Evolutionary conservation across 2,329 filamentous ascomycete genomes (phyloP), one percentile per base, ranked within the genome.

Genomic region (Pyricularia pennisetigena): DNA sequence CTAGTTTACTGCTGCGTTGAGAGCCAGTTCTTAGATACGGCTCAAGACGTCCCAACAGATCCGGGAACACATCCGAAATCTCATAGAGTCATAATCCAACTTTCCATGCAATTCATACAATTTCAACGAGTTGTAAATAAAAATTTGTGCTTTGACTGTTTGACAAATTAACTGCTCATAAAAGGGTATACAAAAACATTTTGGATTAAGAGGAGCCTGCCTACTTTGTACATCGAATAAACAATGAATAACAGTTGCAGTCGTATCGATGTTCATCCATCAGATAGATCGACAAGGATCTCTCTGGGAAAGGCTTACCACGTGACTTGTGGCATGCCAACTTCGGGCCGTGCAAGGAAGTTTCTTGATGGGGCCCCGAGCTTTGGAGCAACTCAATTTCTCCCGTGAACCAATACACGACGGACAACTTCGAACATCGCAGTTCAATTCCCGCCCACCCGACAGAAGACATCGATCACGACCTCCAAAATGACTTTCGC

Each of bases 401-500:
- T 75, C 70, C 70, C 66, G 65, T 66, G 14, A 26, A 62, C 59
- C 59, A 35, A 35, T 28, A 16, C 59, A 28, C 12, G 24, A 26
- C 24, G 26, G 41, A 49, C 41, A 62, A 26, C 59, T 14, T 16
- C 59, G 23, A 64, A 69, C 65, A 66, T 62, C 24, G 54, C 32
- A 61, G 26, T 57, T 28, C 57, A 59, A 35, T 32, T 26, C 49
- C 68, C 35, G 66, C 54, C 26, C 59, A 72, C 73, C 74, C 72
- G 74, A 79, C 80, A 72, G 77, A 71, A 69, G 71, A 68, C 68
- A 66, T 69, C 68, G 23, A 64, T 67, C 71, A 70, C 71, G 76
- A 69, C 78, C 80, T 79, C 79, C 87, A 92, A 87, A 84, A 99
- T 98, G 95, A 86, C 91, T 83, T 94, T 94, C 85, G 92, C 94